phyloP scores from a whole-genome alignment of 371 early-diverging fungal genomes.

The Apophysomyces sp. region DNA sequence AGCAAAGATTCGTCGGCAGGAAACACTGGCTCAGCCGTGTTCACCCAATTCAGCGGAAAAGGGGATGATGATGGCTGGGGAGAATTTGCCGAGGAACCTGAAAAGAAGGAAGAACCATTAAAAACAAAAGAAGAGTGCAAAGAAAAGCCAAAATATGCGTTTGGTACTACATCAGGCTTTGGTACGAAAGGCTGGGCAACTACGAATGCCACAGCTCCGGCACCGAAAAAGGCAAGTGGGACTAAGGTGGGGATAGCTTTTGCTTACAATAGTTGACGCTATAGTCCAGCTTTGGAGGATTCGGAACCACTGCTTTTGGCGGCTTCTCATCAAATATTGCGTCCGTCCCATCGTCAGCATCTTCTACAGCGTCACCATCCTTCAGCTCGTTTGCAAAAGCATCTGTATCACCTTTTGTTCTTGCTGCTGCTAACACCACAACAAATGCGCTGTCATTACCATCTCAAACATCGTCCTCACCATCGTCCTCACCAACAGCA shows the following conservation, averaged over 20 bases:
- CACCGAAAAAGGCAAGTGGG: slow-evolving; percentile 28
- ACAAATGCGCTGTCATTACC: slow-evolving; percentile 21
- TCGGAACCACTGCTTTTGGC: slow-evolving; percentile 24
- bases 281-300: slow-evolving; percentile 31
- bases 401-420: slow-evolving; percentile 38
- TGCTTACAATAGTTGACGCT: background rate
- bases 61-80: slow-evolving; percentile 38
- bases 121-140: background rate
- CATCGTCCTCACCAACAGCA: background rate
- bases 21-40: background rate
- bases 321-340: slow-evolving; percentile 10
- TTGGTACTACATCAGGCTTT: slow-evolving; percentile 49
- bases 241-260: background rate
- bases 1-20: background rate
- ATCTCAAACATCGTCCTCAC: slow-evolving; percentile 3
- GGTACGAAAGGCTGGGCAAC: slow-evolving; percentile 45
- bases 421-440: slow-evolving; percentile 27
- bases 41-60: slow-evolving; percentile 34
- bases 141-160: slow-evolving; percentile 42
- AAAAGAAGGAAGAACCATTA: slow-evolving; percentile 11
- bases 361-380: slow-evolving; percentile 5
- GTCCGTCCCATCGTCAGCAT: slow-evolving; percentile 3
- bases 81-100: slow-evolving; percentile 42
- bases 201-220: slow-evolving; percentile 28
- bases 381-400: slow-evolving; percentile 45